These are phyloP conservation scores for Nemania diffusa DNA, from an alignment of 2,329 filamentous ascomycete species.

Conservation along the genomic window DNA sequence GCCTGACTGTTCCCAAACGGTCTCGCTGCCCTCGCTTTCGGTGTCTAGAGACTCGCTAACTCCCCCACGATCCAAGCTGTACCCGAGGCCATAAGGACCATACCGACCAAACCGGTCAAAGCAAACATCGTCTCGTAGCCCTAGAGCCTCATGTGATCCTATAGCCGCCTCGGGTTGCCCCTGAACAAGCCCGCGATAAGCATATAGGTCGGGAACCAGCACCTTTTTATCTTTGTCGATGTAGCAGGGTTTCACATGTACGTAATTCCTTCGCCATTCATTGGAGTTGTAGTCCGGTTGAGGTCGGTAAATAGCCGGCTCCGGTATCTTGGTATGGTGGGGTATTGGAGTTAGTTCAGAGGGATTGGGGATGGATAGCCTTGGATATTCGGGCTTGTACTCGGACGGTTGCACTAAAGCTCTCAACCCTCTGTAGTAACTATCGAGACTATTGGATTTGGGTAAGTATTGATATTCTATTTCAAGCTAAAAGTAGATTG, in stretches of 20 bases:
- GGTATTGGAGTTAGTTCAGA: constrained; percentile 40
- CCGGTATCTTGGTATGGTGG: constrained; percentile 55
- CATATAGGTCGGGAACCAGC: constrained; percentile 70
- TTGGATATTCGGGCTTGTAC: constrained; percentile 80
- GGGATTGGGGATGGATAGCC: constrained; percentile 36
- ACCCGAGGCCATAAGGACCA: constrained; percentile 88
- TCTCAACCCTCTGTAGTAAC: constrained; percentile 83
- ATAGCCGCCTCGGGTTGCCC: constrained; percentile 82
- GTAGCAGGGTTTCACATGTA: constrained; percentile 69
- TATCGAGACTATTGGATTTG: constrained; percentile 69
- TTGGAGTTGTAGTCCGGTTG: constrained; percentile 72
- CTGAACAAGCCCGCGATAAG: constrained; percentile 75
- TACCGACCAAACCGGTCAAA: constrained; percentile 88
- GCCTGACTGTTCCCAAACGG: constrained; percentile 65
- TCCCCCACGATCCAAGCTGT: constrained; percentile 77
- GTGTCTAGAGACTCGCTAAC: constrained; percentile 76
- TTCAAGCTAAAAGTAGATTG: not conserved
- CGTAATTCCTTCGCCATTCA: constrained; percentile 64
- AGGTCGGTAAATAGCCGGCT: constrained; percentile 69
- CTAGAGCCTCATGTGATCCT: constrained; percentile 79
- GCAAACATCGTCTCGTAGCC: constrained; percentile 80
- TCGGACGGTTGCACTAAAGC: constrained; percentile 71
- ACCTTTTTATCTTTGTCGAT: constrained; percentile 69
- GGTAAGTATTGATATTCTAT: constrained; percentile 29
- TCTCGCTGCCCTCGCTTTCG: constrained; percentile 73